Evolutionary conservation across 148 eudicot species (phyloP), one percentile per base, ranked within the genome.

Genomic region (Fallopia convolvulus): DNA sequence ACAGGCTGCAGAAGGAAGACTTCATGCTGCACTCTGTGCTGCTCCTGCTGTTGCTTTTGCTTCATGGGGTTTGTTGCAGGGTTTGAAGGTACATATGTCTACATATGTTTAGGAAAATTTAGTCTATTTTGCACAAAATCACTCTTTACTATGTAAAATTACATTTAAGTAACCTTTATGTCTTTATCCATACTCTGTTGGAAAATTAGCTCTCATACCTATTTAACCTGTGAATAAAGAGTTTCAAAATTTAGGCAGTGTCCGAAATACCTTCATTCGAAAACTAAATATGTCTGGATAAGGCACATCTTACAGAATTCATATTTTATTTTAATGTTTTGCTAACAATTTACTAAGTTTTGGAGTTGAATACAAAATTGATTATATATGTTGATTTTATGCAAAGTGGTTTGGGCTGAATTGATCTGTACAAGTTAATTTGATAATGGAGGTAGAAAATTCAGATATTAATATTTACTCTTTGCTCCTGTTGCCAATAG

Each of bases 31-130:
- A 79, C 86, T 92, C 56, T 95, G 99, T 83, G 99, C 99, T 70
- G 83, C 98, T 70, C 99, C 99, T 77, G 94, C 97, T 61, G 97
- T 96, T 86, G 97, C 92, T 46, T 89, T 96, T 79, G 99, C 90
- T 14, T 90, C 99, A 42, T 96, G 99, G 99, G 98, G 94, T 48
- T 81, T 96, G 86, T 82, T 96, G 77, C 89, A 93, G 82, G 98
- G 93, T 42, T 76, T 88, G 70, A 91, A 91, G 72, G 99, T 93
- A 79, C 78, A 52, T 20, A 17, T 55, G 23, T 33, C 36, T n/a
- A n/a, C n/a, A n/a, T n/a, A n/a, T n/a, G n/a, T n/a, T n/a, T 61
- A 0, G 21, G 56, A 5, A 5, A 26, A 23, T 30, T 26, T 26
- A 26, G 3, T 30, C 15, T 0, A 2, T 56, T 56, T 56, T n/a